Conservation (phyloP, 768 basidiomycete genomes). For the Naganishia vishniacii region DNA sequence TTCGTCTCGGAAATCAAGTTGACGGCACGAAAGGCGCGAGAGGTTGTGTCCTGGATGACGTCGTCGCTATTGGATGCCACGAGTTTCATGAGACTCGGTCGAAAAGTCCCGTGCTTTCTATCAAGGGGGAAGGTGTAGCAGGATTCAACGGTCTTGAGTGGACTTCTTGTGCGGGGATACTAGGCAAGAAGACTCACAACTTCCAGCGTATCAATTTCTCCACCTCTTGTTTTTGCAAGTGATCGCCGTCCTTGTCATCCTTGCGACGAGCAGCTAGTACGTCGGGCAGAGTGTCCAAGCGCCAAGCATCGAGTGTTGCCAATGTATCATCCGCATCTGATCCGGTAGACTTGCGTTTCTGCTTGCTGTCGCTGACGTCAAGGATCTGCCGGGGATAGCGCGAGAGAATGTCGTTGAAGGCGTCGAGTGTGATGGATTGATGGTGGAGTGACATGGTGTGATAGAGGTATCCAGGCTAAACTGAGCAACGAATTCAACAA, state of each 20-base stretch:
- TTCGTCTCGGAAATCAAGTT: neutral
- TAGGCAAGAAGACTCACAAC: conserved; percentile 6
- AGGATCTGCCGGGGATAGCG: neutral
- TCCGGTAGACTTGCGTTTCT: neutral
- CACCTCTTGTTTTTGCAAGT: conserved; percentile 16
- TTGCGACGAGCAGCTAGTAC: neutral
- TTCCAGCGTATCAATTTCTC: conserved; percentile 24
- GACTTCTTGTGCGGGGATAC: neutral
- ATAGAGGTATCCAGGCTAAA: neutral
- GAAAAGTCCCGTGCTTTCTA: conserved; percentile 24
- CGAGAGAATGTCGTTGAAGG: neutral
- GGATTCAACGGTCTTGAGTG: neutral
- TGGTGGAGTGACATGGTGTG: neutral
- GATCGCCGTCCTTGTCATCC: neutral
- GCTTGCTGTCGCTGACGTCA: neutral
- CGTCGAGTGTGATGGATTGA: neutral
- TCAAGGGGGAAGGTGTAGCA: neutral
- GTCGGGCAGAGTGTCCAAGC: conserved; percentile 1
- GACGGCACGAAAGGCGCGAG: neutral
- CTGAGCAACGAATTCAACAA: neutral
- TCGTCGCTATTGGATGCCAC: conserved; percentile 8
- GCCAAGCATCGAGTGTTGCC: conserved; percentile 6
- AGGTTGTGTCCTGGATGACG: neutral
- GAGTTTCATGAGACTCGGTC: conserved; percentile 22
- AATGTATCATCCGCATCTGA: neutral